Conservation (phyloP, 1,284 basidiomycete species). For the Clitocybe nebularis region DNA sequence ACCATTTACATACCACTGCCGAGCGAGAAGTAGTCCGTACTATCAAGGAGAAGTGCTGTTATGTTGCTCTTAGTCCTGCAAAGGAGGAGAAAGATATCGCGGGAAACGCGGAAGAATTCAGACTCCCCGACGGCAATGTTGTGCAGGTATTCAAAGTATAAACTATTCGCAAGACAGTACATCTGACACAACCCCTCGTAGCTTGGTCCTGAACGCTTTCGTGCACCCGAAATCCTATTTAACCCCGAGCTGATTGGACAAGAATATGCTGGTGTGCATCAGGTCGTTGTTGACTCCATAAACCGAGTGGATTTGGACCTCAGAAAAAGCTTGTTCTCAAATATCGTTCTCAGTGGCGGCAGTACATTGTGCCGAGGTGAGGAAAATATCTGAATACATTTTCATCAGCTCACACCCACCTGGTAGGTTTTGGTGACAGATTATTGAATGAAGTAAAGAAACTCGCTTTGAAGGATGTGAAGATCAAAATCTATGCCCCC, state of each 20-base stretch:
- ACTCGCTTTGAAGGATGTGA: conserved; percentile 93
- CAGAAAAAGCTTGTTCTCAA: conserved; percentile 92
- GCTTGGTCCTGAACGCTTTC: conserved; percentile 94
- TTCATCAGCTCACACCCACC: conserved; percentile 12
- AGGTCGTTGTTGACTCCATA: conserved; percentile 89
- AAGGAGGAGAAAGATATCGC: conserved; percentile 93
- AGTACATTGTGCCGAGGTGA: conserved; percentile 90
- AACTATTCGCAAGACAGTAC: conserved; percentile 5
- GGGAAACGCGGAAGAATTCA: conserved; percentile 85
- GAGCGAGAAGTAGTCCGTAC: conserved; percentile 96
- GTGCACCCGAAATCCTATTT: conserved; percentile 97
- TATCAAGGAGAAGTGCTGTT: conserved; percentile 98
- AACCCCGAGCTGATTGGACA: conserved; percentile 96
- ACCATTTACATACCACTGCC: conserved; percentile 94
- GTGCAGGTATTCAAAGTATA: conserved; percentile 62
- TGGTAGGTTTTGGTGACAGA: conserved; percentile 90
- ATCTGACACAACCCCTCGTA: conserved; percentile 29
- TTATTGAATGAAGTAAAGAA: conserved; percentile 95
- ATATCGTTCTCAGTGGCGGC: conserved; percentile 95
- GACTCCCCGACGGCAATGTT: conserved; percentile 92
- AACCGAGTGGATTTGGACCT: conserved; percentile 86
- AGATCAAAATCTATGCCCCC: conserved; percentile 99
- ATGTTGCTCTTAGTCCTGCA: conserved; percentile 84
- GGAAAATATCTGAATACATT: conserved; percentile 18
- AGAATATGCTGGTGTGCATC: conserved; percentile 96